phyloP scores from a whole-genome alignment of 2,329 filamentous ascomycete genomes.

The Penicillium sp. region DNA sequence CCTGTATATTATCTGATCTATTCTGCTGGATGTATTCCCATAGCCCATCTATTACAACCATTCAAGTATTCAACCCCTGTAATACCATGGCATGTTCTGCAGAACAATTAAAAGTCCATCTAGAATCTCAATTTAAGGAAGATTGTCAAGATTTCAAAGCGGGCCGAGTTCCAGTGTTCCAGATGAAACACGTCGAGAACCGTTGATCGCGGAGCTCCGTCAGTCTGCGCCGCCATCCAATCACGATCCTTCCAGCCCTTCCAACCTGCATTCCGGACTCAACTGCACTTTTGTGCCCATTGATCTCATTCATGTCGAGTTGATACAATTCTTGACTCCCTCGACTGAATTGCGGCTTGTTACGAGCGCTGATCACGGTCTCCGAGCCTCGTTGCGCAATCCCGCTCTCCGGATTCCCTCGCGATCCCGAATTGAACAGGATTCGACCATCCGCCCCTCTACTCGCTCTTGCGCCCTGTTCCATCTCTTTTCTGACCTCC shows the following conservation, averaged over 20 bases:
- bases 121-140: too few relatives aligned
- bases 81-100: too few relatives aligned
- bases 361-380: neutral
- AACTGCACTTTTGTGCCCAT: conserved; percentile 3
- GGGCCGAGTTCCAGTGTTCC: too few relatives aligned
- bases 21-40: conserved; percentile 17
- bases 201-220: conserved; percentile 14
- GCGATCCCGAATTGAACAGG: conserved; percentile 4
- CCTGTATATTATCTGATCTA: conserved; percentile 24
- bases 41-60: conserved; percentile 11
- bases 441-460: neutral
- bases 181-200: conserved; percentile 8
- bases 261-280: conserved; percentile 14
- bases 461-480: neutral
- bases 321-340: neutral
- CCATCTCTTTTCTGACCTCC: neutral
- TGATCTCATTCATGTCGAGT: neutral
- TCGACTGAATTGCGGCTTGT: neutral
- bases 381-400: neutral
- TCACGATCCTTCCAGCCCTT: conserved; percentile 19
- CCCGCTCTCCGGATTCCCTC: conserved; percentile 3
- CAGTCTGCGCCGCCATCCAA: conserved; percentile 16
- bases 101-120: too few relatives aligned
- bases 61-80: too few relatives aligned
- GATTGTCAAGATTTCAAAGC: too few relatives aligned